Evolutionary conservation across 768 basidiomycete species (phyloP).

Genomic region (Hydnomerulius pinastri): DNA sequence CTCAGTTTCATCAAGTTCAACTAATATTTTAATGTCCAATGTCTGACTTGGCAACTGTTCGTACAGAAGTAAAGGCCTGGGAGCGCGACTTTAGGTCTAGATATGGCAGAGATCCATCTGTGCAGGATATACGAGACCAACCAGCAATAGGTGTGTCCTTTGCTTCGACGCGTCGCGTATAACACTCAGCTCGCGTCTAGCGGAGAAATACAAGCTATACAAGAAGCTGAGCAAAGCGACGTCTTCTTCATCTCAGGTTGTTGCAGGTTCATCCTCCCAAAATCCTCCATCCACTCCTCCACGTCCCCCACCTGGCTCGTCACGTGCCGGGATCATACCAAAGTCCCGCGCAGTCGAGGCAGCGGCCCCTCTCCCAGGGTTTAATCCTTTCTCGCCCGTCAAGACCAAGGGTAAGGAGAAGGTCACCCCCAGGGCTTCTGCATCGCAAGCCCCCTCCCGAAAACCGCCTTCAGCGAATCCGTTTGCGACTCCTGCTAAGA

Average conservation of each 20-base stretch:
- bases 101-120: constrained; percentile 59
- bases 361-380: constrained; percentile 53
- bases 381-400: constrained; percentile 79
- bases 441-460: constrained; percentile 20
- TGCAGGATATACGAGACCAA: constrained; percentile 69
- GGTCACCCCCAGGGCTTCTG: constrained; percentile 18
- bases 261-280: constrained; percentile 25
- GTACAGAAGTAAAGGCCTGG: constrained; percentile 76
- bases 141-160: constrained; percentile 60
- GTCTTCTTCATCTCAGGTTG: constrained; percentile 38
- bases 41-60: constrained; percentile 38
- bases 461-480: constrained; percentile 37
- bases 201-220: constrained; percentile 80
- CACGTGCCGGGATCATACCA: constrained; percentile 36
- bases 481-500: constrained; percentile 45
- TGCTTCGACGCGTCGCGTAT: background rate
- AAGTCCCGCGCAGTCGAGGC: constrained; percentile 53
- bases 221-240: constrained; percentile 66
- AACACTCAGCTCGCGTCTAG: constrained; percentile 39
- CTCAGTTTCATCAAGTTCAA: no score
- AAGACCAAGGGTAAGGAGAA: constrained; percentile 60
- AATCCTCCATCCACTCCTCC: constrained; percentile 36
- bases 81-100: constrained; percentile 64
- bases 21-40: no score
- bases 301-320: constrained; percentile 24